Base-by-base conservation (phyloP, 129 eudicot species). In the Cynara cardunculus region DNA sequence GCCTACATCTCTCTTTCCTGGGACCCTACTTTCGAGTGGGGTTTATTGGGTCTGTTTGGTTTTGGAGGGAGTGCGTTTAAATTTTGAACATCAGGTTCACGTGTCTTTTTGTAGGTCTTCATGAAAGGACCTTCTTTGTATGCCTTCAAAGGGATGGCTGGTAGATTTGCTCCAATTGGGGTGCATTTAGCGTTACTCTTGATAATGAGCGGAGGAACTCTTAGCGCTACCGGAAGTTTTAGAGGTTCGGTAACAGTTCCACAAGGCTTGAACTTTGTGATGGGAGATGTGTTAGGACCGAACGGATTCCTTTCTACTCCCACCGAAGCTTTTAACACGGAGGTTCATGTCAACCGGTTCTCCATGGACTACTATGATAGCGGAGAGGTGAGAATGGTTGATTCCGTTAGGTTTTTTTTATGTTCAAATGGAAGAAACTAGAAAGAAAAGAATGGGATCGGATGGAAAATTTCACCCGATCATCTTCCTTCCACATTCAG, bases 71-170 rank as follows among this genome's bases (percentile, higher is more conserved):
- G 61, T 14, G 61, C 7, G 3, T 41, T 73, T 73, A 16, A 26
- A 30, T 46, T 6, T 59, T 69, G 7, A 69, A 69, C 32, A 12
- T 26, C 11, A 7, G 62, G 32, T 73, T 73, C 28, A 72, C 19
- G 7, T 61, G 74, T 41, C 1, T 16, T 21, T 62, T 7, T 80
- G 59, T 72, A 95, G 99, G 99, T 95, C 14, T 95, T 95, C 81
- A 68, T 87, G 34, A 90, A 95, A 85, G 99, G 99, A 30, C 94
- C 99, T 7, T 80, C 89, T 69, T 87, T 95, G 27, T 95, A 95
- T 83, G 99, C 99, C 78, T 95, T 90, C 84, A 95, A 85, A 80
- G 99, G 99, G 31, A 78, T 95, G 81, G 99, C 97, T 4, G 99
- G 99, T 72, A 86, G 99, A 53, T 90, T 89, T 84, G 97, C 99